Evolutionary conservation across 257 asterid genomes (phyloP).

Genomic region (Mitragyna speciosa): DNA sequence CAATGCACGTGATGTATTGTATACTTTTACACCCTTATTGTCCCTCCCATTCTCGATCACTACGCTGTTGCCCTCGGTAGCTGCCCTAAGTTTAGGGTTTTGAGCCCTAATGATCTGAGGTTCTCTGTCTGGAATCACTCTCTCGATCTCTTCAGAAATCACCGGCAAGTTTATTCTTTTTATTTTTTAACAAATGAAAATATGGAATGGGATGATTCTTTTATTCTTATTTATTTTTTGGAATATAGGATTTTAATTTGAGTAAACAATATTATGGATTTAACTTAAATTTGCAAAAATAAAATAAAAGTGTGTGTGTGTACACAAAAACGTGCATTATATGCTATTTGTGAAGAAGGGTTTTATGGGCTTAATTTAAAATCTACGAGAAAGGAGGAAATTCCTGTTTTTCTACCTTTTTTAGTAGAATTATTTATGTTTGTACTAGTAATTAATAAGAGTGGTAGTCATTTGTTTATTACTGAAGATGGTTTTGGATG

Average conservation of each 20-base stretch:
- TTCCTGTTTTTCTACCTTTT: background rate
- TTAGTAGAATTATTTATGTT: background rate
- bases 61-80: conserved; percentile 92
- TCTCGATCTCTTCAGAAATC: conserved; percentile 54
- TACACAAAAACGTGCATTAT: background rate
- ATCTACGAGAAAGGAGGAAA: background rate
- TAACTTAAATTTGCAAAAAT: background rate
- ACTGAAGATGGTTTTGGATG: background rate
- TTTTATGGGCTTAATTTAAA: too few species aligned
- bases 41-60: conserved; percentile 89
- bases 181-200: background rate
- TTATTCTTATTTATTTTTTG: background rate
- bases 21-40: conserved; percentile 71
- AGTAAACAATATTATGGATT: background rate
- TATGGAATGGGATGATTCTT: background rate
- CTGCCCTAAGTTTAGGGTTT: conserved; percentile 92
- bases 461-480: background rate
- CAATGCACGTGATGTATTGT: too few species aligned
- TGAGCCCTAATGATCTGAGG: conserved; percentile 66
- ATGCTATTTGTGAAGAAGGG: background rate
- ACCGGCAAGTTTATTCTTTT: conserved; percentile 48
- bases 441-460: background rate
- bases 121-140: conserved; percentile 79
- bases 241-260: background rate
- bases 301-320: background rate